phyloP scores from a whole-genome alignment of 108 stramenopile species.

The Skeletonema menzelii region DNA sequence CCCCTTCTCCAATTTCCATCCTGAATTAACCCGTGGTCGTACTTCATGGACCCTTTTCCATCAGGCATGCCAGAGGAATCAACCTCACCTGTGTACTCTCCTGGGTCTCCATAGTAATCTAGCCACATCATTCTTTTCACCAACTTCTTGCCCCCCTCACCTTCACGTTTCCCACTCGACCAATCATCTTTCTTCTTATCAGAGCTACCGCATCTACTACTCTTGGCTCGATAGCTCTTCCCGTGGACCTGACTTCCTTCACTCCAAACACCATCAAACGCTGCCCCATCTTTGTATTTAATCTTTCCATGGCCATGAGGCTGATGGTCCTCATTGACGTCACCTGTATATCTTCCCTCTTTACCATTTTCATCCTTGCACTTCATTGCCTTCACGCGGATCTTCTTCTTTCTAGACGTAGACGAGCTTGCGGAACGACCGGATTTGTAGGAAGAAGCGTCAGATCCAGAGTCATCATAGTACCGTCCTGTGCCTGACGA shows the following conservation, averaged over 20 bases:
- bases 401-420: slow-evolving; percentile 31
- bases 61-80: slow-evolving; percentile 37
- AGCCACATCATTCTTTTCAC: slow-evolving; percentile 51
- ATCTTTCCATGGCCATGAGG: slow-evolving; percentile 50
- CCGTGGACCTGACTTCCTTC: slow-evolving; percentile 41
- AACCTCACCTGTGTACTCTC: slow-evolving; percentile 39
- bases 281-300: slow-evolving; percentile 40
- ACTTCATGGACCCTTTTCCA: slow-evolving; percentile 47
- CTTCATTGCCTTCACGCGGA: slow-evolving; percentile 48
- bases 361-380: slow-evolving; percentile 34
- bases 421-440: slow-evolving; percentile 17
- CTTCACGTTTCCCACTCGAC: slow-evolving; percentile 4
- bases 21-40: slow-evolving; percentile 45
- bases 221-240: slow-evolving; percentile 15
- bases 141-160: slow-evolving; percentile 9
- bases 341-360: slow-evolving; percentile 38
- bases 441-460: slow-evolving; percentile 18
- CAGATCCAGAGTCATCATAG: slow-evolving; percentile 31
- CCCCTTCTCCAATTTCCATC: slow-evolving; percentile 42
- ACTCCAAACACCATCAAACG: slow-evolving; percentile 40
- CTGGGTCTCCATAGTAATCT: slow-evolving; percentile 51
- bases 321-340: slow-evolving; percentile 46
- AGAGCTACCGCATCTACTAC: neutral
- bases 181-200: slow-evolving; percentile 1
- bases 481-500: slow-evolving; percentile 31